phyloP scores from a whole-genome alignment of 805 yeast species.

The Starmerella apicola region DNA sequence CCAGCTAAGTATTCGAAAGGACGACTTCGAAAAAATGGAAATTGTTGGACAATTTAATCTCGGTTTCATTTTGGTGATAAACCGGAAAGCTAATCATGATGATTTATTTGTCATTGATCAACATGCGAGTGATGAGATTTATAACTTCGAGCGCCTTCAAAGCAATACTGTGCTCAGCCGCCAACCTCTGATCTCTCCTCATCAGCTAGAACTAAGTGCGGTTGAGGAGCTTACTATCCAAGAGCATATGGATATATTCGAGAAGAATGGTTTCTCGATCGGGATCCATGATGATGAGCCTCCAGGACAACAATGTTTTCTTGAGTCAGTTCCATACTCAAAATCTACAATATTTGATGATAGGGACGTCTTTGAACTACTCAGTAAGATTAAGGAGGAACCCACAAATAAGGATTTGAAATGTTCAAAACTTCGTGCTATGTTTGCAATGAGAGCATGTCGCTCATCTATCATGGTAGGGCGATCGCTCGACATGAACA shows the following conservation, averaged over 20 bases:
- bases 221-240: constrained; percentile 65
- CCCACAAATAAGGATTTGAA: constrained; percentile 36
- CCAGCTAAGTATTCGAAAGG: constrained; percentile 50
- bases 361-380: constrained; percentile 61
- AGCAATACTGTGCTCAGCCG: constrained; percentile 43
- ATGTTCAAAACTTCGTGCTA: constrained; percentile 66
- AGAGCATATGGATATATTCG: constrained; percentile 46
- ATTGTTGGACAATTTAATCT: constrained; percentile 87
- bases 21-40: constrained; percentile 62
- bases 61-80: constrained; percentile 78
- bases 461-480: constrained; percentile 93
- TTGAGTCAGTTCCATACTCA: constrained; percentile 61
- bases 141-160: constrained; percentile 66
- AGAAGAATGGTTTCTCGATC: constrained; percentile 66
- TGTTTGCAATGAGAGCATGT: constrained; percentile 94
- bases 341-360: constrained; percentile 53
- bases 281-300: constrained; percentile 36
- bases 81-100: constrained; percentile 25
- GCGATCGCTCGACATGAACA: constrained; percentile 40
- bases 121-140: constrained; percentile 96
- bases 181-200: constrained; percentile 58
- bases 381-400: constrained; percentile 50
- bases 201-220: constrained; percentile 49
- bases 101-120: constrained; percentile 87
- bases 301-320: constrained; percentile 45